phyloP scores from a whole-genome alignment of 805 yeast species.

The Ogataea wickerhamii region DNA sequence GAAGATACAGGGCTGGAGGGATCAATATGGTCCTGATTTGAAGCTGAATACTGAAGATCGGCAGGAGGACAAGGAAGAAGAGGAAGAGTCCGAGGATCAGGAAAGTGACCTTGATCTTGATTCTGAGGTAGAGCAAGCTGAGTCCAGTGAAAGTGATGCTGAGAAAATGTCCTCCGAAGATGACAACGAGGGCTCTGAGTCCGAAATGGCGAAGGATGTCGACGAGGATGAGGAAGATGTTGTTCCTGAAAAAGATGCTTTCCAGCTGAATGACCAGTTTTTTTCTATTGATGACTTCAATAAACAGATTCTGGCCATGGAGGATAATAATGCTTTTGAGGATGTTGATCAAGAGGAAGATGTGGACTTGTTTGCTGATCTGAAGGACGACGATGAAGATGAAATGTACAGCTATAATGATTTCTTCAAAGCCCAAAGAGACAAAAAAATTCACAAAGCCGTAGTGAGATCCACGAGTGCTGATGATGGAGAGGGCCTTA shows the following conservation, averaged over 20 bases:
- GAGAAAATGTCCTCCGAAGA: slow-evolving; percentile 25
- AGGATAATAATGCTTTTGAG: slow-evolving; percentile 32
- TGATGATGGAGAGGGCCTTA: slow-evolving; percentile 43
- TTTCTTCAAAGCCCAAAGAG: slow-evolving; percentile 47
- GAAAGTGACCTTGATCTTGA: slow-evolving; percentile 22
- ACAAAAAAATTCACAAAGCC: slow-evolving; percentile 13
- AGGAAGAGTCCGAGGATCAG: slow-evolving; percentile 23
- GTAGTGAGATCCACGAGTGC: slow-evolving; percentile 15
- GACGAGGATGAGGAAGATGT: slow-evolving; percentile 11
- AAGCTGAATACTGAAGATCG: slow-evolving; percentile 39
- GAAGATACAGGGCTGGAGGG: slow-evolving; percentile 41
- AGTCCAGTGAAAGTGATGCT: slow-evolving; percentile 26
- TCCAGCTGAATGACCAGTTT: slow-evolving; percentile 77
- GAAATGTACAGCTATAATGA: slow-evolving; percentile 59
- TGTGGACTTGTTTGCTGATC: slow-evolving; percentile 48
- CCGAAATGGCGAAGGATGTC: slow-evolving; percentile 20
- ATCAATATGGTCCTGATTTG: not conserved
- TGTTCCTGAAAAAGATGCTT: slow-evolving; percentile 42
- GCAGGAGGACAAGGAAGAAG: slow-evolving; percentile 12
- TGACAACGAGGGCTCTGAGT: slow-evolving; percentile 29
- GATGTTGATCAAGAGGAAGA: slow-evolving; percentile 44
- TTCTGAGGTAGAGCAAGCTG: slow-evolving; percentile 8
- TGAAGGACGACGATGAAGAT: slow-evolving; percentile 47
- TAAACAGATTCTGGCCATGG: slow-evolving; percentile 29
- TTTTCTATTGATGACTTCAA: slow-evolving; percentile 74